Evolutionary conservation across 2,329 filamentous ascomycete species (phyloP).

Genomic region (Cytospora leucostoma): DNA sequence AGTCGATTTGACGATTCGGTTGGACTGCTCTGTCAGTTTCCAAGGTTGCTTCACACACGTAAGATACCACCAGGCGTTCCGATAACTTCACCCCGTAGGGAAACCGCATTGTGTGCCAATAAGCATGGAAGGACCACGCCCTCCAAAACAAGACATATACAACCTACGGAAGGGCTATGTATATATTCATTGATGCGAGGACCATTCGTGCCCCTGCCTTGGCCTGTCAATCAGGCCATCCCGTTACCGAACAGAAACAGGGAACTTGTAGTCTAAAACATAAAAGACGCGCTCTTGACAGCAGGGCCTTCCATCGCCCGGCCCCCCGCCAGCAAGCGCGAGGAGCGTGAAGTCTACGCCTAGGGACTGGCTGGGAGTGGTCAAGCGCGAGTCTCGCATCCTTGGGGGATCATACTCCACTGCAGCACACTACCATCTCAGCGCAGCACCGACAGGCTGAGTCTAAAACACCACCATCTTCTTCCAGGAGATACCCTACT

Average conservation of each 20-base stretch:
- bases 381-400: conserved; percentile 13
- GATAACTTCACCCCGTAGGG: conserved; percentile 3
- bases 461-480: conserved; percentile 18
- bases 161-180: background rate
- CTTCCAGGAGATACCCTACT: conserved; percentile 14
- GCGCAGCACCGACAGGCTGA: conserved; percentile 5
- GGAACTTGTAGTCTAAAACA: conserved; percentile 18
- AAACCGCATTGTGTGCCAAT: conserved; percentile 3
- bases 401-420: conserved; percentile 10
- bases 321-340: conserved; percentile 22
- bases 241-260: conserved; percentile 15
- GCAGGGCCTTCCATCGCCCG: conserved; percentile 18
- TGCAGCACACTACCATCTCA: background rate
- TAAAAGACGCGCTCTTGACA: conserved; percentile 23
- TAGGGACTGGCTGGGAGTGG: conserved; percentile 18
- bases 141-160: background rate
- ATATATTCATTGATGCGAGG: background rate
- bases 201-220: background rate
- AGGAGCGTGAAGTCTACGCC: conserved; percentile 18
- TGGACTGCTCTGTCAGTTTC: background rate
- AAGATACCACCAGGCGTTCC: background rate
- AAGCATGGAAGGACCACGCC: background rate
- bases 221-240: background rate
- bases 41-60: background rate
- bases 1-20: conserved; percentile 8